These are phyloP conservation scores for Mucor circinelloides DNA, from an alignment of 371 early-diverging fungal genomes.

Conservation along the genomic window DNA sequence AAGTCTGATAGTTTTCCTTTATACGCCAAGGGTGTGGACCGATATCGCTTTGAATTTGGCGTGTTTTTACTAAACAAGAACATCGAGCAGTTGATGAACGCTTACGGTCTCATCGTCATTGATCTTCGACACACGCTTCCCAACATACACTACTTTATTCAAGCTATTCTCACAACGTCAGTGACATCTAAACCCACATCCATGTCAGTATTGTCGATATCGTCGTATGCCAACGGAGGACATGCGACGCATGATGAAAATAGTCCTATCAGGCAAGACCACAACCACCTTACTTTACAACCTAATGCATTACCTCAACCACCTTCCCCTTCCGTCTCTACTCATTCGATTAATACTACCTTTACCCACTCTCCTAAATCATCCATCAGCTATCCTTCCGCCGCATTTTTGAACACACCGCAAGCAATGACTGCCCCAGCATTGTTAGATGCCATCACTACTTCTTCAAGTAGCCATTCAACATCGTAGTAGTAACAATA, in stretches of 20 bases:
- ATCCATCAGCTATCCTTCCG: conserved; percentile 25
- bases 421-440: conserved; percentile 43
- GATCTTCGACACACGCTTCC: conserved; percentile 81
- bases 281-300: conserved; percentile 24
- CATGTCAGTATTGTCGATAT: conserved; percentile 52
- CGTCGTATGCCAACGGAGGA: conserved; percentile 39
- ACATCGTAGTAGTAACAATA: background rate
- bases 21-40: conserved; percentile 71
- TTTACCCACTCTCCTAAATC: conserved; percentile 22
- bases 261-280: conserved; percentile 8
- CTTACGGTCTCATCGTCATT: conserved; percentile 69
- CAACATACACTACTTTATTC: conserved; percentile 71
- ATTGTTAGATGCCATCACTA: conserved; percentile 42
- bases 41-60: conserved; percentile 78
- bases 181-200: conserved; percentile 45
- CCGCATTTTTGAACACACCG: conserved; percentile 32
- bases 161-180: conserved; percentile 61
- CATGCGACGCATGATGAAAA: conserved; percentile 7
- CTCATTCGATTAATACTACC: conserved; percentile 21
- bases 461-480: conserved; percentile 21
- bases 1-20: conserved; percentile 71
- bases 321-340: conserved; percentile 22
- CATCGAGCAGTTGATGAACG: conserved; percentile 84
- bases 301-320: conserved; percentile 15
- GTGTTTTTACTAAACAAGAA: conserved; percentile 86